Percentiles rank a stretch among this genome's conserved stretches.
Conservation (phyloP, 2,329 filamentous ascomycete genomes). For the Calonectria crousiana region DNA sequence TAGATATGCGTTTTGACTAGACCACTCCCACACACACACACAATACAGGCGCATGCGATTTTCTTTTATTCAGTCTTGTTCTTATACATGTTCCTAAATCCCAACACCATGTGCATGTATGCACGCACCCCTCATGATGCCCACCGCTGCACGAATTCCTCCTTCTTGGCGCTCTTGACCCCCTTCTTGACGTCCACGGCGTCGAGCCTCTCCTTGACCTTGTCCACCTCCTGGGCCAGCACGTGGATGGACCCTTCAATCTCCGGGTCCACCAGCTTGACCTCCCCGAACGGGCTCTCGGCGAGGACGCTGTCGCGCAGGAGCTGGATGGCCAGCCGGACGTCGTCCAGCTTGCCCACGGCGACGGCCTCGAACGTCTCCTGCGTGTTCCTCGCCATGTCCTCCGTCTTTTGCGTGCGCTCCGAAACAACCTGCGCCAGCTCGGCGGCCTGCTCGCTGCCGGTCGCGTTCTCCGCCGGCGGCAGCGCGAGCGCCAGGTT, state of each 20-base stretch:
- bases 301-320: slow-evolving; percentile 65
- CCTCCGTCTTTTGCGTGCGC: slow-evolving; percentile 56
- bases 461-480: slow-evolving; percentile 42
- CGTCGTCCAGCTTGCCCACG: slow-evolving; percentile 59
- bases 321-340: slow-evolving; percentile 60
- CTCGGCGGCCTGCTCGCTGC: slow-evolving; percentile 42
- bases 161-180: slow-evolving; percentile 59
- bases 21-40: slow-evolving; percentile 8
- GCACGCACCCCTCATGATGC: slow-evolving; percentile 7
- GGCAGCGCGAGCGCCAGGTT: slow-evolving; percentile 60
- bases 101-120: background rate
- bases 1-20: slow-evolving; percentile 28
- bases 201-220: slow-evolving; percentile 53
- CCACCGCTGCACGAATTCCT: slow-evolving; percentile 59
- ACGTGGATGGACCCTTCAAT: slow-evolving; percentile 64
- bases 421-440: slow-evolving; percentile 54
- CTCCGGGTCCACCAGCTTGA: slow-evolving; percentile 65
- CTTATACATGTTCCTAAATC: background rate
- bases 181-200: slow-evolving; percentile 53
- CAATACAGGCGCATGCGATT: slow-evolving; percentile 26
- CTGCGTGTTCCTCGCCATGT: slow-evolving; percentile 60
- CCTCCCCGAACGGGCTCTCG: slow-evolving; percentile 62
- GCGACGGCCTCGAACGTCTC: slow-evolving; percentile 61
- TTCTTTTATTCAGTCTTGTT: background rate
- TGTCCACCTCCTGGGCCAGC: slow-evolving; percentile 58